Conservation (phyloP, 148 eudicot genomes). For the Linanthus parryae region DNA sequence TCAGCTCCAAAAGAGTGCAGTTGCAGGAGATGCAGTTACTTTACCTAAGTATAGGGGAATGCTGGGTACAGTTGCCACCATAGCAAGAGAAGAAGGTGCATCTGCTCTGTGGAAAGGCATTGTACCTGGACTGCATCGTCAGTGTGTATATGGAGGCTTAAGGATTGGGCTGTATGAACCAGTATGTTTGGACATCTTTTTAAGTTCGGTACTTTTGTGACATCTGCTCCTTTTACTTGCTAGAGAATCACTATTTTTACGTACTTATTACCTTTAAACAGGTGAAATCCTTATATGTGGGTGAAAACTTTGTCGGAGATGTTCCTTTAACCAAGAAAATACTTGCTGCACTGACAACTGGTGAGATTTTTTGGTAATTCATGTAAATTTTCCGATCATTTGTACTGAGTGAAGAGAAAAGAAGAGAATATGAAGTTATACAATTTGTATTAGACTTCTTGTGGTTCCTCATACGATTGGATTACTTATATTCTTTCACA, state of each 20-base stretch:
- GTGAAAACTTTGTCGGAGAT: constrained; percentile 88
- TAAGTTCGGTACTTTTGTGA: too few relatives aligned
- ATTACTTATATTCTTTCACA: too few relatives aligned
- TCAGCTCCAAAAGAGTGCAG: constrained; percentile 83
- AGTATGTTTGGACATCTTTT: constrained; percentile 37
- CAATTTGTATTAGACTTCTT: too few relatives aligned
- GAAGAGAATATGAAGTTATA: too few relatives aligned
- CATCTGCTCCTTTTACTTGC: neutral
- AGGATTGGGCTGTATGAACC: constrained; percentile 97
- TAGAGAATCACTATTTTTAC: neutral
- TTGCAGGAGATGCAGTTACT: constrained; percentile 52
- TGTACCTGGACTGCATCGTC: constrained; percentile 94
- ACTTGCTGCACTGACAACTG: constrained; percentile 93
- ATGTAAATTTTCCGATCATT: constrained; percentile 1
- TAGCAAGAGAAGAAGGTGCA: constrained; percentile 88
- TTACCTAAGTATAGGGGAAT: constrained; percentile 83
- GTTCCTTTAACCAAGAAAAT: constrained; percentile 84
- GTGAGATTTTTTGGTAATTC: constrained; percentile 26
- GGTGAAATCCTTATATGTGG: constrained; percentile 80
- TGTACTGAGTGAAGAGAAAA: too few relatives aligned
- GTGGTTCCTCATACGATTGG: too few relatives aligned
- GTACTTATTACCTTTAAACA: constrained; percentile 30
- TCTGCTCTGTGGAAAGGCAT: constrained; percentile 95
- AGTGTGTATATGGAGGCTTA: constrained; percentile 87
- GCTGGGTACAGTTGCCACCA: constrained; percentile 88